Evolutionary conservation across 2,329 filamentous ascomycete genomes (phyloP), one percentile per base, ranked within the genome.

Genomic region (Leptographium galeiforme): DNA sequence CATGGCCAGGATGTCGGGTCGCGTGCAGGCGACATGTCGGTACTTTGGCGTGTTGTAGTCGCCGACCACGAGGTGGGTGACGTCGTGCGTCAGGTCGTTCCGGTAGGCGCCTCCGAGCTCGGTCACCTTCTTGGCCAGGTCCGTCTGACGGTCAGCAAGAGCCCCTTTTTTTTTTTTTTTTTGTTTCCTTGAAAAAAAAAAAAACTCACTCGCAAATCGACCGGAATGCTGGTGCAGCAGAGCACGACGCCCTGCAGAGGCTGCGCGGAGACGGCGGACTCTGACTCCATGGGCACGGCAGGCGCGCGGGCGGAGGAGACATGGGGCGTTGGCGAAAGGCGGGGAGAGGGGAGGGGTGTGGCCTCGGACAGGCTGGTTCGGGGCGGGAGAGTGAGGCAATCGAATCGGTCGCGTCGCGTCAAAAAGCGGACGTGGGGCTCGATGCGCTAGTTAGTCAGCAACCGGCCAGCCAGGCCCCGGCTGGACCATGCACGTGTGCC

Each of bases 31-130:
- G 63, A 97, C 91, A 73, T 95, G 95, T 67, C 84, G 85, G 70
- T 98, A 98, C 68, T 98, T 98, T 50, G 86, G 81, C 1, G 91
- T 97, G 65, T 91, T 81, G 62, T 89, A 86, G 62, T 87, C 84
- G 66, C 90, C 93, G 57, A 95, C 88, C 58, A 98, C 79, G 48
- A 98, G 81, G 71, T 98, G 93, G 6, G 93, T 97, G 48, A 95
- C 89, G 66, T 96, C 89, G 54, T 87, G 87, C n/a, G 90, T 97
- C 46, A 98, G 80, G 67, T 98, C 90, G 67, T 89, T 85, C 62
- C 87, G 89, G 74, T 95, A 87, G 56, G 78, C 69, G 50, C 90
- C 93, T 59, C 93, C 93, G 74, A 98, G 89, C 64, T 95, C 81
- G 58, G 74, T 69, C 18, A 87, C 86, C 56, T 82, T 79, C 49